A percentile compares a stretch with the other conserved stretches of the same genome.
Evolutionary conservation across 352 stramenopile genomes (phyloP).

Genomic region (Pythium phragmiticola): DNA sequence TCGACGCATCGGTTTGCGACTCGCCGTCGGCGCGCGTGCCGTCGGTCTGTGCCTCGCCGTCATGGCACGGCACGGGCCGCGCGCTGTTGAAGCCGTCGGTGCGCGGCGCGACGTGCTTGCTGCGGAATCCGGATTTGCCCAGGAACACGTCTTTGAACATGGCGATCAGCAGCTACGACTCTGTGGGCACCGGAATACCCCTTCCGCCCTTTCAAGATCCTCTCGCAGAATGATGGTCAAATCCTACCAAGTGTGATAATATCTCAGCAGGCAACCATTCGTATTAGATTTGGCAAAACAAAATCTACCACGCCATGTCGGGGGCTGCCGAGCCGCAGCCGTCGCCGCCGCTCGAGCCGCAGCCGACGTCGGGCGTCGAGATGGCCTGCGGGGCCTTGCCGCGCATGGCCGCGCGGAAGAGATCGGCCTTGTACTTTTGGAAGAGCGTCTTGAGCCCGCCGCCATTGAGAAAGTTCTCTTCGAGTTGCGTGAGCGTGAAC

Average conservation of each 20-base stretch:
- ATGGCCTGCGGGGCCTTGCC: constrained; percentile 64
- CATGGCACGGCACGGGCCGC: constrained; percentile 32
- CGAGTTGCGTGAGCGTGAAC: constrained; percentile 74
- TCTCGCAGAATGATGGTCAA: neutral
- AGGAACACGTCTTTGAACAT: constrained; percentile 70
- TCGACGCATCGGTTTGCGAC: constrained; percentile 48
- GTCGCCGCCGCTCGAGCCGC: constrained; percentile 22
- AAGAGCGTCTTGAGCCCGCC: constrained; percentile 75
- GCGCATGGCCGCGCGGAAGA: constrained; percentile 77
- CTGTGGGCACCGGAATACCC: neutral
- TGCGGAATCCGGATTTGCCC: constrained; percentile 52
- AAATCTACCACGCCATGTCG: constrained; percentile 20
- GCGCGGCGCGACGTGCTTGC: constrained; percentile 40
- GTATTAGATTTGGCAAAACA: constrained; percentile 19
- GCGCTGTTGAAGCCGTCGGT: constrained; percentile 30
- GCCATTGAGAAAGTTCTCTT: constrained; percentile 80
- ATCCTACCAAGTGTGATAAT: too few species aligned
- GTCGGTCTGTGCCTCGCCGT: constrained; percentile 47
- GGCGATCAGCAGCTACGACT: too few species aligned
- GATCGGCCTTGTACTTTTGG: constrained; percentile 82
- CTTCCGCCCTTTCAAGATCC: constrained; percentile 24
- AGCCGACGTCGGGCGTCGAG: constrained; percentile 57
- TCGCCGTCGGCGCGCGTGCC: constrained; percentile 30
- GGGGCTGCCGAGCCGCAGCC: constrained; percentile 13
- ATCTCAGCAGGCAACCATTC: neutral